These are phyloP conservation scores for Gilbertella persicaria DNA, from an alignment of 371 early-diverging fungal species.

Conservation along the genomic window DNA sequence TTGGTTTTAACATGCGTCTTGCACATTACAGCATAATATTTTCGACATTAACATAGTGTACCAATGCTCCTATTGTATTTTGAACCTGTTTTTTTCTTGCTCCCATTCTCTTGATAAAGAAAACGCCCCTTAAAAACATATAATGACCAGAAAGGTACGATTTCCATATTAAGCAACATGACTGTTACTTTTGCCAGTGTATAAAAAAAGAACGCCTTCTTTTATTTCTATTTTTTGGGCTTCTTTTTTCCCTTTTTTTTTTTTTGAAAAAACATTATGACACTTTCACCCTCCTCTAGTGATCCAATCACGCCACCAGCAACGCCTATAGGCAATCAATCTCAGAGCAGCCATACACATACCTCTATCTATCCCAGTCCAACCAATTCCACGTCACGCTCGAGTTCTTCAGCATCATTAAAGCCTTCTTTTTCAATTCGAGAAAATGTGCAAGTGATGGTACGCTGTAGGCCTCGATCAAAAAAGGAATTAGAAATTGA, in stretches of 20 bases:
- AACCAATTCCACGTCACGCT: neutral
- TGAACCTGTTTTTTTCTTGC: too few relatives aligned
- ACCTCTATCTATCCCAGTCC: neutral
- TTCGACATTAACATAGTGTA: too few relatives aligned
- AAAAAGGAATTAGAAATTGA: conserved; percentile 5
- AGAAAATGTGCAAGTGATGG: conserved; percentile 35
- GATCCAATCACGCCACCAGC: neutral
- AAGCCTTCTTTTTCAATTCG: neutral
- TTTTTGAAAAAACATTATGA: neutral
- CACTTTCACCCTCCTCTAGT: neutral
- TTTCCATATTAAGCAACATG: neutral
- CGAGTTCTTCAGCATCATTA: neutral
- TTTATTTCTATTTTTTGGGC: neutral
- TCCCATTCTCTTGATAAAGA: too few relatives aligned
- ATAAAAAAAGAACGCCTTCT: neutral
- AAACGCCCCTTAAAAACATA: neutral
- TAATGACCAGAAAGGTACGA: neutral
- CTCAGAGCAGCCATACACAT: neutral
- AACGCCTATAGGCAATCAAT: neutral
- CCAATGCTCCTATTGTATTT: too few relatives aligned
- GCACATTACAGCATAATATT: too few relatives aligned
- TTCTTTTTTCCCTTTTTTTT: neutral
- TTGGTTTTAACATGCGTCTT: too few relatives aligned
- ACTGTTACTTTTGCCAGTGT: neutral
- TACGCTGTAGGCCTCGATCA: conserved; percentile 31